These are phyloP conservation scores for Herpotrichia juniperi DNA, from an alignment of 2,329 filamentous ascomycete genomes.

Conservation along the genomic window DNA sequence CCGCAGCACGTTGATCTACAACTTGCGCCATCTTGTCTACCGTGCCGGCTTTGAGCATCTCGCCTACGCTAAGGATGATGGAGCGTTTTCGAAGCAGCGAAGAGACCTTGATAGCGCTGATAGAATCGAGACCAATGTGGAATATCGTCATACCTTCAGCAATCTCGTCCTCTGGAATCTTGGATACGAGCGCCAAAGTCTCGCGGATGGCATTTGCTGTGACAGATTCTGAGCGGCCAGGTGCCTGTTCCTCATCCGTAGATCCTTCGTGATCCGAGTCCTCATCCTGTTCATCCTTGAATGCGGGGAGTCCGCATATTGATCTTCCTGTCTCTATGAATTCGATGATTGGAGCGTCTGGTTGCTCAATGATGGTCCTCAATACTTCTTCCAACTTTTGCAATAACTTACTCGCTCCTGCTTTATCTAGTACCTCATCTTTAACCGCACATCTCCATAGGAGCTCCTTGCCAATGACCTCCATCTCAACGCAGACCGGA, in stretches of 20 bases:
- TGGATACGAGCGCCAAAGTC: constrained; percentile 63
- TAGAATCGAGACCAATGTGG: constrained; percentile 87
- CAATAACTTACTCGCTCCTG: constrained; percentile 60
- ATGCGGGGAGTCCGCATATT: constrained; percentile 66
- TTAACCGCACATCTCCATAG: constrained; percentile 77
- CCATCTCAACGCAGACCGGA: constrained; percentile 81
- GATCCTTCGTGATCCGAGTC: not conserved
- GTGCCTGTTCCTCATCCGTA: not conserved
- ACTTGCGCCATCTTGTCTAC: constrained; percentile 66
- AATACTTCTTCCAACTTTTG: constrained; percentile 66
- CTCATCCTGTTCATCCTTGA: constrained; percentile 38
- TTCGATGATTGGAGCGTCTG: constrained; percentile 59
- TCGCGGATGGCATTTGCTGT: constrained; percentile 51
- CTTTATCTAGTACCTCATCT: constrained; percentile 56
- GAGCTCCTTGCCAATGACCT: constrained; percentile 62
- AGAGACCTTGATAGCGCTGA: constrained; percentile 85
- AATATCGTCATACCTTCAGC: constrained; percentile 71
- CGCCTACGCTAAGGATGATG: constrained; percentile 70
- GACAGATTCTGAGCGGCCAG: constrained; percentile 30
- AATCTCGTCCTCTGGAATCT: constrained; percentile 64
- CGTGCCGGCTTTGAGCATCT: constrained; percentile 71
- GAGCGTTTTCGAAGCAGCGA: constrained; percentile 69
- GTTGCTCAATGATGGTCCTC: constrained; percentile 57
- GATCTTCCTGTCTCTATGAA: constrained; percentile 62
- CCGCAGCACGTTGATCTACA: constrained; percentile 23